A percentile compares a stretch with the other conserved stretches of the same genome.
Evolutionary conservation across 1,284 basidiomycete species (phyloP).

Genomic region (Rhodotorula sp.): DNA sequence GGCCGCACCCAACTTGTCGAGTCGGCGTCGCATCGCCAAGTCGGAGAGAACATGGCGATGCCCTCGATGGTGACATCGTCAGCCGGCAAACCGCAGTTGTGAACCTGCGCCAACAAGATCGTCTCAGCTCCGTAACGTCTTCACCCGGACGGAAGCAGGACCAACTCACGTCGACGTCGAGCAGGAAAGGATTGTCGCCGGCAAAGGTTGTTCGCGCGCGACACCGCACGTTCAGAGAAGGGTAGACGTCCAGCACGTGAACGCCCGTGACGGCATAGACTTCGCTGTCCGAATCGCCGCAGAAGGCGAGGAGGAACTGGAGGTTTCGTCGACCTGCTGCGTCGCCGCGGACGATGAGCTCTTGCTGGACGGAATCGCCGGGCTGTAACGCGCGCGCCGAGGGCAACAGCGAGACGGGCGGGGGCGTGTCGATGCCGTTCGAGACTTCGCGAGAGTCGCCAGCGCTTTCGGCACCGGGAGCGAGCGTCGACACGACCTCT

Average conservation of each 20-base stretch:
- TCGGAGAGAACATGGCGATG: constrained; percentile 25
- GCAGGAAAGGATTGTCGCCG: constrained; percentile 1
- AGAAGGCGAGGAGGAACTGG: constrained; percentile 25
- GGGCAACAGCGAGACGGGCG: not conserved
- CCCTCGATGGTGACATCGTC: constrained; percentile 22
- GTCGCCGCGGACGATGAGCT: constrained; percentile 24
- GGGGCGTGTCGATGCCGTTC: constrained; percentile 14
- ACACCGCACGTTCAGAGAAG: constrained; percentile 27
- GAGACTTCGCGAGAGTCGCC: not conserved
- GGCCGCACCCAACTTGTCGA: not conserved
- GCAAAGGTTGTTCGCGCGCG: constrained; percentile 1
- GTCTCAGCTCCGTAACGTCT: not conserved
- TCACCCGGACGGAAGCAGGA: not conserved
- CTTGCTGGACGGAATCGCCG: constrained; percentile 15
- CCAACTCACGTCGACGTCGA: constrained; percentile 25
- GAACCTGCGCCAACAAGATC: constrained; percentile 1
- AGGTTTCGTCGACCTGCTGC: constrained; percentile 1
- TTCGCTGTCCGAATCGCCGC: constrained; percentile 8
- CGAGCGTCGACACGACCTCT: constrained; percentile 22
- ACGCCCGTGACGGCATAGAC: constrained; percentile 7
- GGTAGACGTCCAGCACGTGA: constrained; percentile 29
- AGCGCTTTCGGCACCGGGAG: not conserved
- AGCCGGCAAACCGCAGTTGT: constrained; percentile 29
- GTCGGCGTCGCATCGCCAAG: constrained; percentile 15
- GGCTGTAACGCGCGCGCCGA: constrained; percentile 9